Percentiles rank a stretch among this genome's conserved stretches.
These are phyloP conservation scores for Populus nigra DNA, from an alignment of 345 rosid genomes.

Conservation along the genomic window DNA sequence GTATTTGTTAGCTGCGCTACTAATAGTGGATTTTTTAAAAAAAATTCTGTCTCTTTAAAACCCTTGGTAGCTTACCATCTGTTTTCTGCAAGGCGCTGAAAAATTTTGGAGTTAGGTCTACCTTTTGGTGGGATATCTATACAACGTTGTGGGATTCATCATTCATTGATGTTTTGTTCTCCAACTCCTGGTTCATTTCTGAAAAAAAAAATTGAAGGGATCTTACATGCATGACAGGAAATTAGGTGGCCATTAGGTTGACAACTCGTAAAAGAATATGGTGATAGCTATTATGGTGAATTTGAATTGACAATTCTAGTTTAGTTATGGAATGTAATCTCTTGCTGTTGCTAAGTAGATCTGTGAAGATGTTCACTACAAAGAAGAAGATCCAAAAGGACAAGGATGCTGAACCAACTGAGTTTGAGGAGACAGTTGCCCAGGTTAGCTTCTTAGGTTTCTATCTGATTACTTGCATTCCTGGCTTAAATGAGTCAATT, in stretches of 20 bases:
- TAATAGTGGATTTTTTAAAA: too few relatives aligned
- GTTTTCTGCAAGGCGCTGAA: background rate
- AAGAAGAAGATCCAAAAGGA: conserved; percentile 83
- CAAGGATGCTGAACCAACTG: conserved; percentile 77
- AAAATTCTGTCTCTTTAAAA: too few relatives aligned
- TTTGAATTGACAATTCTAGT: background rate
- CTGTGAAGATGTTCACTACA: conserved; percentile 68
- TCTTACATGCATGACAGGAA: background rate
- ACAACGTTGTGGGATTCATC: background rate
- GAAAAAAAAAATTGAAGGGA: background rate
- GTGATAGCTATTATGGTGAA: background rate
- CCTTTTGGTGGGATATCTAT: background rate
- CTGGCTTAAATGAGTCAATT: background rate
- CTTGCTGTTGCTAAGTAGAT: conserved; percentile 21
- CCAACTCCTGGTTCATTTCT: background rate
- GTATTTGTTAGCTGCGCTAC: too few relatives aligned
- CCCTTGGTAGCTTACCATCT: too few relatives aligned
- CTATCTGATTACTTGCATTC: background rate
- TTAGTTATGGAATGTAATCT: background rate
- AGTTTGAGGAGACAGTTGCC: conserved; percentile 80
- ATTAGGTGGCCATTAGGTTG: background rate
- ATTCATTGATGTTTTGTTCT: background rate
- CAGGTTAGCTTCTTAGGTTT: conserved; percentile 41
- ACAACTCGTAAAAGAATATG: background rate
- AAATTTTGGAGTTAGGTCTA: background rate